Evolutionary conservation across 345 rosid genomes (phyloP).

Genomic region (Rhodamnia rubescens): DNA sequence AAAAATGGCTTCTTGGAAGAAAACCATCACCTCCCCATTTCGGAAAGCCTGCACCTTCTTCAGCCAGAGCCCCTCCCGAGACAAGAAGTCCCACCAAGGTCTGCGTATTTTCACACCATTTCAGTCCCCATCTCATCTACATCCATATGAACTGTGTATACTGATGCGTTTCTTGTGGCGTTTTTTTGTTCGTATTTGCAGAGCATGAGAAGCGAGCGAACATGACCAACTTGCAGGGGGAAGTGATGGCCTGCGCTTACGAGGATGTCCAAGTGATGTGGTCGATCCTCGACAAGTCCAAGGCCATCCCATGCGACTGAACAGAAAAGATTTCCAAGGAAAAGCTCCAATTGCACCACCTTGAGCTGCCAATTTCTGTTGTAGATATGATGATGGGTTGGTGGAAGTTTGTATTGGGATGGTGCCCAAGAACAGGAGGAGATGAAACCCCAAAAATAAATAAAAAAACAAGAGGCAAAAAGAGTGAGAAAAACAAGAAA

Average conservation of each 20-base stretch:
- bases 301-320: constrained; percentile 29
- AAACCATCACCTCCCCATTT: constrained; percentile 69
- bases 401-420: neutral
- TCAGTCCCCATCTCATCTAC: neutral
- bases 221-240: constrained; percentile 70
- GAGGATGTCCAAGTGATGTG: constrained; percentile 95
- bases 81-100: constrained; percentile 22
- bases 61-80: constrained; percentile 37
- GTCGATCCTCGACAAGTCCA: constrained; percentile 93
- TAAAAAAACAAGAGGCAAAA: neutral
- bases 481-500: too few species aligned
- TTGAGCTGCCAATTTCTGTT: neutral
- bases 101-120: neutral
- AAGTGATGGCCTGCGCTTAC: constrained; percentile 88
- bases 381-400: neutral
- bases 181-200: constrained; percentile 4
- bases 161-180: neutral
- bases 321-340: neutral
- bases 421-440: neutral
- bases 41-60: constrained; percentile 75
- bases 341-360: neutral
- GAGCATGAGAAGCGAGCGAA: constrained; percentile 34
- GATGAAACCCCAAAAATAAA: neutral
- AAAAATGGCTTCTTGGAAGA: constrained; percentile 70
- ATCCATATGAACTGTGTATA: neutral